Percentiles rank a stretch among this genome's conserved stretches.
Evolutionary conservation across 805 yeast species (phyloP).

Genomic region (Teunomyces atbi): DNA sequence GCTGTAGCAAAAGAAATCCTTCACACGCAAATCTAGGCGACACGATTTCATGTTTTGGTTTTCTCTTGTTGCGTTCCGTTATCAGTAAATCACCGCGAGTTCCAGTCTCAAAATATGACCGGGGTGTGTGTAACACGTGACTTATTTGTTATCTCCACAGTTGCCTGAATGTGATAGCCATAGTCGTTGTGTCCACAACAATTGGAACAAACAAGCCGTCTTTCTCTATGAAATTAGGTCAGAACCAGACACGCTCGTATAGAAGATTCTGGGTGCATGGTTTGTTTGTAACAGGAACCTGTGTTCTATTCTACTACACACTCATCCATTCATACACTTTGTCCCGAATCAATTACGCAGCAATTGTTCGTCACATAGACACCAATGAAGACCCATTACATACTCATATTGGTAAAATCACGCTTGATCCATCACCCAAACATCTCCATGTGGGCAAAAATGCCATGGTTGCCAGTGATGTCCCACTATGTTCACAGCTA

Average conservation of each 20-base stretch:
- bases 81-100: no score
- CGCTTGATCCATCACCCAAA: conserved; percentile 41
- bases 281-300: background rate
- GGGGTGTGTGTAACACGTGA: no score
- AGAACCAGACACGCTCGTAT: background rate
- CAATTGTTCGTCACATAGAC: background rate
- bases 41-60: no score
- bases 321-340: background rate
- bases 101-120: no score
- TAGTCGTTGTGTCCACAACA: no score
- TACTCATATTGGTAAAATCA: conserved; percentile 28
- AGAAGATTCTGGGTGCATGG: background rate
- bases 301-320: background rate
- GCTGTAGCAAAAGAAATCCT: no score
- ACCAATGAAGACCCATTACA: conserved; percentile 1
- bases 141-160: no score
- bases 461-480: conserved; percentile 71
- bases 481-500: conserved; percentile 58
- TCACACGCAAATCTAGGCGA: no score
- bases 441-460: conserved; percentile 39
- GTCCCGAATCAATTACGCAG: background rate
- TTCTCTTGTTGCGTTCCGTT: no score
- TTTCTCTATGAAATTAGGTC: background rate
- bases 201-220: background rate
- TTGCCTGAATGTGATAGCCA: no score